Evolutionary conservation across 768 basidiomycete species (phyloP).

Genomic region (Boletellus ananas): DNA sequence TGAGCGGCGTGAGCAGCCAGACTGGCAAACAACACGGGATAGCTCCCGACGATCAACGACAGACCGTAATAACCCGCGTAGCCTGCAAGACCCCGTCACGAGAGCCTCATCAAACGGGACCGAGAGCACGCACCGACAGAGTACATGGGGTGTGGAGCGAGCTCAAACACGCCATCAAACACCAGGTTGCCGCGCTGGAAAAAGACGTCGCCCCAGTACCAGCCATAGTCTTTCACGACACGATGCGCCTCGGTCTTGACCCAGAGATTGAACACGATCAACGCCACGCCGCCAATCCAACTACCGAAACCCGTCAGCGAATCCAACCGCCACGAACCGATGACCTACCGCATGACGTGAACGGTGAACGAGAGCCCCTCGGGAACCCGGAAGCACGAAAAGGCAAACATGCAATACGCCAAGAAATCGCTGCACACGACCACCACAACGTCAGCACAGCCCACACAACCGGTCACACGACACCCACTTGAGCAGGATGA

Average conservation of each 20-base stretch:
- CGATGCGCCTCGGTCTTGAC: slow-evolving; percentile 97
- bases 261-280: slow-evolving; percentile 96
- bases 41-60: slow-evolving; percentile 85
- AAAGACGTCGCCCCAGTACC: slow-evolving; percentile 96
- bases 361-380: slow-evolving; percentile 65
- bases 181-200: slow-evolving; percentile 91
- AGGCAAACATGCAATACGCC: slow-evolving; percentile 92
- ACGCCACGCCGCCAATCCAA: slow-evolving; percentile 80
- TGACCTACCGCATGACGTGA: slow-evolving; percentile 71
- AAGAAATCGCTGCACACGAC: slow-evolving; percentile 72
- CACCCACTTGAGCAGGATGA: slow-evolving; percentile 89
- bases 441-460: neutral
- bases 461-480: slow-evolving; percentile 9
- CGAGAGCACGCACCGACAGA: slow-evolving; percentile 56
- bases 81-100: slow-evolving; percentile 40
- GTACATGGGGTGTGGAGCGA: slow-evolving; percentile 95
- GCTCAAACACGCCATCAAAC: slow-evolving; percentile 97
- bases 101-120: neutral
- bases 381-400: slow-evolving; percentile 88
- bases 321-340: neutral
- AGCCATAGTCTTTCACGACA: slow-evolving; percentile 97
- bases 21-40: slow-evolving; percentile 87
- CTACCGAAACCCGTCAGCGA: slow-evolving; percentile 34
- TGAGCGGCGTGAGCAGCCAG: slow-evolving; percentile 94
- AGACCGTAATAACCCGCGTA: slow-evolving; percentile 98